Conservation (phyloP, 345 rosid species). For the Linum usitatissimum region DNA sequence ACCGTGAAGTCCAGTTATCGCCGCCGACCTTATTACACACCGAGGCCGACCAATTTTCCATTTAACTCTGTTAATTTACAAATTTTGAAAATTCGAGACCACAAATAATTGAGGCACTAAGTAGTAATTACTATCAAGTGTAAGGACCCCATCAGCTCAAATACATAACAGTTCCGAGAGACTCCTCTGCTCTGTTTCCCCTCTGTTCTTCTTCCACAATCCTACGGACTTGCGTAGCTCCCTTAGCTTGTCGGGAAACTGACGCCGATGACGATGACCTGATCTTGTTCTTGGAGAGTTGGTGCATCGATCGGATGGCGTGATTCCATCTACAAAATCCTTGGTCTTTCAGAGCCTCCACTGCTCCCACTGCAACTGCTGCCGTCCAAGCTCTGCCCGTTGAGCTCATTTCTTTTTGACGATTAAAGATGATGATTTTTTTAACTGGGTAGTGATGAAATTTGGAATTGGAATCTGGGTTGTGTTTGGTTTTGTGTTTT, state of each 20-base stretch:
- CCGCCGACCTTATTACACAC: too few species aligned
- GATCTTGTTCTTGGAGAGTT: conserved; percentile 4
- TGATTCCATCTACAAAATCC: conserved; percentile 7
- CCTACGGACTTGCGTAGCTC: not conserved
- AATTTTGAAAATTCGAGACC: too few species aligned
- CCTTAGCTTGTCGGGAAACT: not conserved
- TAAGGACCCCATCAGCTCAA: conserved; percentile 19
- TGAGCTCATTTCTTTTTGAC: not conserved
- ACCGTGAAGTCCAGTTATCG: too few species aligned
- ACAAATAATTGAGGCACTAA: too few species aligned
- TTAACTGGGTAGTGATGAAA: not conserved
- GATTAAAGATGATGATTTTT: not conserved
- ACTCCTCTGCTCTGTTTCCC: conserved; percentile 9
- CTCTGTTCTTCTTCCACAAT: not conserved
- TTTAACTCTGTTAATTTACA: too few species aligned
- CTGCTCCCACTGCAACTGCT: not conserved
- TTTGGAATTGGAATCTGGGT: not conserved
- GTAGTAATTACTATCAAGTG: not conserved
- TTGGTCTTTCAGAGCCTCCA: conserved; percentile 7
- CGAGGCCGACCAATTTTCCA: too few species aligned
- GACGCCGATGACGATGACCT: conserved; percentile 1
- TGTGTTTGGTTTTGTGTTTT: not conserved
- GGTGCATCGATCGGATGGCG: not conserved
- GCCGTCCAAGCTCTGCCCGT: not conserved
- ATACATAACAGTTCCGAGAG: conserved; percentile 22